These are phyloP conservation scores for Endocarpon pusillum DNA, from an alignment of 495 filamentous ascomycete species.

Conservation along the genomic window DNA sequence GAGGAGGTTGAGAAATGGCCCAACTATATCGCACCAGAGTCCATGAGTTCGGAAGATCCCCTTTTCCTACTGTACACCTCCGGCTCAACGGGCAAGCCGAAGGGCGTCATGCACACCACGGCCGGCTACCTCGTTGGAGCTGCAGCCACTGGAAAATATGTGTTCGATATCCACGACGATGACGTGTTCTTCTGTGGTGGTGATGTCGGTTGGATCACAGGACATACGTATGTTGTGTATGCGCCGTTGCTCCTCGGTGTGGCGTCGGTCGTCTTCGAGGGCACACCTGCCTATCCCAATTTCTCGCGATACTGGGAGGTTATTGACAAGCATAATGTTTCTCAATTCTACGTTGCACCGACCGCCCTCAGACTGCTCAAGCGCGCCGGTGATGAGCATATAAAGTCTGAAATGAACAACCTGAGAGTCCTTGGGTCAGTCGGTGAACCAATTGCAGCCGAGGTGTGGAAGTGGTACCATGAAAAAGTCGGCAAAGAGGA, in stretches of 20 bases:
- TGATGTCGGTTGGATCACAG: slow-evolving; percentile 98
- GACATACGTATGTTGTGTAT: slow-evolving; percentile 98
- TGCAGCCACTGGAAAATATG: slow-evolving; percentile 89
- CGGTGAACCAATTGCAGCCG: slow-evolving; percentile 92
- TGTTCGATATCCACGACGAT: slow-evolving; percentile 90
- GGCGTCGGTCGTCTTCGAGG: slow-evolving; percentile 95
- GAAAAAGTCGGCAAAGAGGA: slow-evolving; percentile 88
- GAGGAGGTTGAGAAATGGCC: slow-evolving; percentile 96
- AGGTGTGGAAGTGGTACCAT: slow-evolving; percentile 99
- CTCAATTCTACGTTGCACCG: slow-evolving; percentile 96
- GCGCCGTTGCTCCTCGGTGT: slow-evolving; percentile 84
- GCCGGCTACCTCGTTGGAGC: slow-evolving; percentile 87
- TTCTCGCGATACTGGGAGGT: slow-evolving; percentile 99
- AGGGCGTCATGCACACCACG: slow-evolving; percentile 98
- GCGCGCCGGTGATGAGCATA: slow-evolving; percentile 82
- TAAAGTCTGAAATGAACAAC: slow-evolving; percentile 74
- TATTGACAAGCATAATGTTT: slow-evolving; percentile 84
- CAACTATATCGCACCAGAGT: slow-evolving; percentile 68
- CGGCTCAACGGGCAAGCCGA: slow-evolving; percentile 93
- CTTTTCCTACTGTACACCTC: slow-evolving; percentile 97
- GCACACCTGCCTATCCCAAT: slow-evolving; percentile 91
- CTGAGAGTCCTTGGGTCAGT: slow-evolving; percentile 90
- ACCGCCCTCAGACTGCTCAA: slow-evolving; percentile 87
- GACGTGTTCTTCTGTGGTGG: slow-evolving; percentile 95
- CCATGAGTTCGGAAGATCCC: slow-evolving; percentile 84